phyloP scores from a whole-genome alignment of 2,329 filamentous ascomycete genomes.

The Aspergillus aculeatus region DNA sequence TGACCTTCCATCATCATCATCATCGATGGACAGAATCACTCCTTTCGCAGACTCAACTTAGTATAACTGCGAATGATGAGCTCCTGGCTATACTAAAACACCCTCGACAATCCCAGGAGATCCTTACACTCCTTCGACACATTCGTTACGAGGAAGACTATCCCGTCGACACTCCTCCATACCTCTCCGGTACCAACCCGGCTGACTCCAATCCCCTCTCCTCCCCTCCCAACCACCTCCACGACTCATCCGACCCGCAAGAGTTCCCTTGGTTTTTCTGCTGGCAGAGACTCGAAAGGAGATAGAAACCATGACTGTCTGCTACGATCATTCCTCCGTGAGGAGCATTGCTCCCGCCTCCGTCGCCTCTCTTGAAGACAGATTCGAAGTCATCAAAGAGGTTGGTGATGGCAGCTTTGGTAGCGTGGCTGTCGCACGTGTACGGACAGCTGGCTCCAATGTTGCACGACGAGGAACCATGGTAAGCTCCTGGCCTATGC shows the following conservation, averaged over 20 bases:
- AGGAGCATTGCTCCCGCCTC: constrained; percentile 52
- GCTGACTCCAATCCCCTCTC: constrained; percentile 2
- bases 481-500: constrained; percentile 57
- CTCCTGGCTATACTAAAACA: constrained; percentile 26
- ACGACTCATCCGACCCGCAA: constrained; percentile 12
- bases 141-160: constrained; percentile 6
- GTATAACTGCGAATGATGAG: constrained; percentile 31
- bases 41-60: constrained; percentile 15
- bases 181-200: not conserved
- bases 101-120: constrained; percentile 15
- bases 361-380: constrained; percentile 72
- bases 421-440: constrained; percentile 87
- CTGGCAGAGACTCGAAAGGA: constrained; percentile 39
- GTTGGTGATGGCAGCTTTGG: constrained; percentile 99
- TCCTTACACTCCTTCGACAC: constrained; percentile 11
- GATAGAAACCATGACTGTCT: constrained; percentile 67
- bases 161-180: not conserved
- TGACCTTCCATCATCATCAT: constrained; percentile 17
- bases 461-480: constrained; percentile 87
- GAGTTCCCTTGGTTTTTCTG: constrained; percentile 37
- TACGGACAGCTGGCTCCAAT: constrained; percentile 83
- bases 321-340: constrained; percentile 69
- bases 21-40: constrained; percentile 24
- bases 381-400: constrained; percentile 96
- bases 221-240: not conserved